Conservation (phyloP, 768 basidiomycete species). For the Cystoderma amianthinum region DNA sequence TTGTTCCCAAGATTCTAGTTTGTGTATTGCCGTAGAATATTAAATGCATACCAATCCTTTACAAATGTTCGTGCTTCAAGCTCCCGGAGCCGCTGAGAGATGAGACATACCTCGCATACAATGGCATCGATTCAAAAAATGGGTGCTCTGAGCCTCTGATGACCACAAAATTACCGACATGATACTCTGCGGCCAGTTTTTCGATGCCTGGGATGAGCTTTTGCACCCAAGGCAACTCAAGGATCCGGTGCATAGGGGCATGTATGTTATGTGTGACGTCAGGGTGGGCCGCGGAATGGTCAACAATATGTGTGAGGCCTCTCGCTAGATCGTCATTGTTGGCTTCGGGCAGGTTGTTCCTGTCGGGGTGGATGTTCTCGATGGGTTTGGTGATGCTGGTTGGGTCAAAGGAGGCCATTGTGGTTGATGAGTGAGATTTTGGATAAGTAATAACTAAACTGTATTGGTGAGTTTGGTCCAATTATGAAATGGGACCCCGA, state of each 20-base stretch:
- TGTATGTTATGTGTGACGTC: conserved; percentile 24
- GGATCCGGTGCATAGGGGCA: conserved; percentile 18
- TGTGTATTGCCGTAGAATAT: conserved; percentile 56
- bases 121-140: conserved; percentile 71
- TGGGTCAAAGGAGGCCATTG: conserved; percentile 6
- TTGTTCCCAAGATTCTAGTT: conserved; percentile 38
- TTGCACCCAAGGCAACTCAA: conserved; percentile 30
- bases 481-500: too few relatives aligned
- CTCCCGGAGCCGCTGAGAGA: conserved; percentile 5
- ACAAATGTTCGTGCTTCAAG: background rate
- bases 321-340: conserved; percentile 20
- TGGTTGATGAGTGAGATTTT: too few relatives aligned
- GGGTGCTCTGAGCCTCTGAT: conserved; percentile 39
- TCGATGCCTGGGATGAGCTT: conserved; percentile 49
- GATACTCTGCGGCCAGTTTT: conserved; percentile 41
- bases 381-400: conserved; percentile 12
- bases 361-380: conserved; percentile 20
- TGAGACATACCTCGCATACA: conserved; percentile 42
- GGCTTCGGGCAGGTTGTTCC: conserved; percentile 29
- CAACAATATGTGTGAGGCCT: conserved; percentile 27
- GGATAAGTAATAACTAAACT: too few relatives aligned
- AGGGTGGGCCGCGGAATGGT: conserved; percentile 20
- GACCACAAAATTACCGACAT: conserved; percentile 54
- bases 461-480: too few relatives aligned
- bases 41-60: conserved; percentile 69